phyloP scores from a whole-genome alignment of 805 yeast genomes.

The Blastobotrys parvus region DNA sequence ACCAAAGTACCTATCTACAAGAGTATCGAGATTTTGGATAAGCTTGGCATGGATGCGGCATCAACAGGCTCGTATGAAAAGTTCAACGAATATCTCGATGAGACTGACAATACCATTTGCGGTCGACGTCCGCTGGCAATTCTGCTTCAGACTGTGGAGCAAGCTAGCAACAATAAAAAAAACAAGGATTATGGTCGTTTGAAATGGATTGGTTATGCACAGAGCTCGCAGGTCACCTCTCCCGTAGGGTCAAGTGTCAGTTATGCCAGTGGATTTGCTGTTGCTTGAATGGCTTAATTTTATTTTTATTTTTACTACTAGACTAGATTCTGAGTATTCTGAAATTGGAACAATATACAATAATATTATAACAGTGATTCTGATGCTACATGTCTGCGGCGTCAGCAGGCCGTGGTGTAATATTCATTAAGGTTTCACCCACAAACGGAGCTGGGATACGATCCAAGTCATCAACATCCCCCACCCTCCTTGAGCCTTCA shows the following conservation, averaged over 20 bases:
- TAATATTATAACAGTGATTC: too few relatives aligned
- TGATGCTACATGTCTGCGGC: too few relatives aligned
- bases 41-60: slow-evolving; percentile 55
- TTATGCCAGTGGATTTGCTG: slow-evolving; percentile 72
- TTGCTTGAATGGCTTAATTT: too few relatives aligned
- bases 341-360: too few relatives aligned
- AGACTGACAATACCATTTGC: slow-evolving; percentile 84
- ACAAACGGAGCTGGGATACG: too few relatives aligned
- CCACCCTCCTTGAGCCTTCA: too few relatives aligned
- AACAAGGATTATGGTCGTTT: slow-evolving; percentile 31
- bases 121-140: slow-evolving; percentile 79
- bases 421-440: too few relatives aligned
- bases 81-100: slow-evolving; percentile 60
- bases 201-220: slow-evolving; percentile 73
- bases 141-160: slow-evolving; percentile 47
- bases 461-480: too few relatives aligned
- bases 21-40: slow-evolving; percentile 70
- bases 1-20: slow-evolving; percentile 46
- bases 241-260: slow-evolving; percentile 74
- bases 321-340: too few relatives aligned
- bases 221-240: slow-evolving; percentile 49
- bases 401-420: too few relatives aligned
- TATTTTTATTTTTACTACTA: too few relatives aligned
- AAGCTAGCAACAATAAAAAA: slow-evolving; percentile 14
- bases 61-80: slow-evolving; percentile 43